Evolutionary conservation across 1,284 basidiomycete species (phyloP).

Genomic region (Ustilago hordei): DNA sequence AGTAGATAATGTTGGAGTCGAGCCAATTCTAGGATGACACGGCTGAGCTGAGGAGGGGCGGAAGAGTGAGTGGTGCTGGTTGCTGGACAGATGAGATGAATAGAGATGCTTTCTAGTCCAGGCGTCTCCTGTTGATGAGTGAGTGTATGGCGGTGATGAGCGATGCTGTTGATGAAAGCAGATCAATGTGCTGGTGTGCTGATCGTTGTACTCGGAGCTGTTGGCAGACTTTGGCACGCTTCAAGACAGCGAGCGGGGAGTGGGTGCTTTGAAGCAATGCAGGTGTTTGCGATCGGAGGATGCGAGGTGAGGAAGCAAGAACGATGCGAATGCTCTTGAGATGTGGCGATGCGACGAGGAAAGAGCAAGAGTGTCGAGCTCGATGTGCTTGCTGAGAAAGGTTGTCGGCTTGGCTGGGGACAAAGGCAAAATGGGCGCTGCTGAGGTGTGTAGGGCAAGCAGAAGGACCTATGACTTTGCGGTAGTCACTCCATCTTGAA

Average conservation of each 20-base stretch:
- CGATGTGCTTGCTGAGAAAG: neutral
- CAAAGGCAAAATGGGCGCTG: neutral
- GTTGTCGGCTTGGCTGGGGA: neutral
- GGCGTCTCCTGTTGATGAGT: neutral
- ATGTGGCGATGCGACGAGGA: neutral
- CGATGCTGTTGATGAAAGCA: neutral
- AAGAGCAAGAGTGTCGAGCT: neutral
- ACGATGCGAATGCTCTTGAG: neutral
- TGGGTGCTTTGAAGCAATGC: neutral
- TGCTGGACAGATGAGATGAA: neutral
- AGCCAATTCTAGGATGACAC: constrained; percentile 3
- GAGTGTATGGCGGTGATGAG: neutral
- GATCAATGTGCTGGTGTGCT: neutral
- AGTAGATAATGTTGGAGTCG: neutral
- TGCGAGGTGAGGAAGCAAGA: neutral
- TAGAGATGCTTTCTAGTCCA: neutral
- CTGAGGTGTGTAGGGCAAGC: constrained; percentile 8
- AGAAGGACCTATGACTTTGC: constrained; percentile 19
- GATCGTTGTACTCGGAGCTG: neutral
- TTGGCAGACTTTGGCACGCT: neutral
- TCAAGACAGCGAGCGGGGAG: neutral
- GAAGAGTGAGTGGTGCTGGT: neutral
- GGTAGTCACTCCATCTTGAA: neutral
- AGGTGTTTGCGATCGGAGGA: neutral
- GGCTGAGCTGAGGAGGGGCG: neutral